Evolutionary conservation across 2,329 filamentous ascomycete genomes (phyloP), one percentile per base, ranked within the genome.

Genomic region (Nemania diffusa): DNA sequence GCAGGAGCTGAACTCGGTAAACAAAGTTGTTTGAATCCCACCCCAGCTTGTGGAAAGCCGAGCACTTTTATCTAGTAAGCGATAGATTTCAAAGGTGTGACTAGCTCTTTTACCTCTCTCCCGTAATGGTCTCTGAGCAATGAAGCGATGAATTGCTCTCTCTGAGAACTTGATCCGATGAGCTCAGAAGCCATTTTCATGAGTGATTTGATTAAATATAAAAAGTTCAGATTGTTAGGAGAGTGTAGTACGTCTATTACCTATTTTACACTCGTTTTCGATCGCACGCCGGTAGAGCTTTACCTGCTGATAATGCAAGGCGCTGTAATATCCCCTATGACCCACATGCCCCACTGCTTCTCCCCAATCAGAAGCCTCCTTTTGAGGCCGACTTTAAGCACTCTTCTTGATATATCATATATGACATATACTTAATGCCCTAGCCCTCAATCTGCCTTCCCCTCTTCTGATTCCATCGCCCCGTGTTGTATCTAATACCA

Each of bases 1-100:
- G 59, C 27, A 26, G 4, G 20, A 61, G 48, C 58, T 55, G 17
- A 55, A 62, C 59, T 62, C 59, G 59, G 59, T 62, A 62, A 55
- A 62, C 59, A 56, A 53, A 53, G 34, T 62, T 56, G 37, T 56
- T 62, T 40, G 57, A 59, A 59, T 59, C 57, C 44, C 57, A 51
- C 29, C 57, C 57, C 3, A 59, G 44, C 8, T 51, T 59, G 20
- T 59, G 46, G 29, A 59, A 59, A 59, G 44, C 42, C 44, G 57
- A 51, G 32, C 44, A 51, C 57, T 51, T 51, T 51, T 51, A 40
- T 59, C 56, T 53, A 22, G 51, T 53, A 34, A 53, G 51, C 51
- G n/a, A 32, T 53, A 22, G 51, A n/a, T 20, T 53, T 37, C n/a
- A 53, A 53, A 22, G 51, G 29, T 59, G 17, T 51, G 20, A 27